Percentiles rank a stretch among this genome's conserved stretches.
Evolutionary conservation across 352 stramenopile species (phyloP).

Genomic region (Phytophthora podocarpi): DNA sequence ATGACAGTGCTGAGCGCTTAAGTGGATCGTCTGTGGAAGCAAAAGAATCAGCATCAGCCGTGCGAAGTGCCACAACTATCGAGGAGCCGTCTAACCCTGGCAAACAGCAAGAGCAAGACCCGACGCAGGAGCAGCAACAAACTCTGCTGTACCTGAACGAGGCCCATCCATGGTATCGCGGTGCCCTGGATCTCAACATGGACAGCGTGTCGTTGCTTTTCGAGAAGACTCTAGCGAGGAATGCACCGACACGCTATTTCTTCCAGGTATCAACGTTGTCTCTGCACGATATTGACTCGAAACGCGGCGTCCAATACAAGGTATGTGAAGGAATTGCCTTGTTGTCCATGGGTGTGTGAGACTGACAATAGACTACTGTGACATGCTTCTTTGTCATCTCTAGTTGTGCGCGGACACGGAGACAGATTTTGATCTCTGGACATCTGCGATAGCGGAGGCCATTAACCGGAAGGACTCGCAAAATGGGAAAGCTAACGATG

Average conservation of each 20-base stretch:
- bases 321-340: conserved; percentile 26
- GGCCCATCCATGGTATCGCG: conserved; percentile 79
- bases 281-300: conserved; percentile 80
- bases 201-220: conserved; percentile 82
- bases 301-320: conserved; percentile 86
- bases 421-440: conserved; percentile 82
- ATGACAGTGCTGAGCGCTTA: not conserved
- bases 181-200: conserved; percentile 75
- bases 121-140: conserved; percentile 41
- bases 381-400: conserved; percentile 12
- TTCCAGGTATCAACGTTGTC: conserved; percentile 84
- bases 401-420: conserved; percentile 79
- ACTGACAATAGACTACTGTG: conserved; percentile 11
- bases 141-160: conserved; percentile 79
- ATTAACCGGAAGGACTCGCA: conserved; percentile 77
- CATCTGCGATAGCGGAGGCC: conserved; percentile 67
- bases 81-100: conserved; percentile 11
- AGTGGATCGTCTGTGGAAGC: conserved; percentile 20
- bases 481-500: conserved; percentile 23
- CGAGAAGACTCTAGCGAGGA: conserved; percentile 78
- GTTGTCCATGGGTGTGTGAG: conserved; percentile 1
- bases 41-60: conserved; percentile 21
- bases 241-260: conserved; percentile 81
- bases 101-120: conserved; percentile 26
- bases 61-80: conserved; percentile 16